Conservation (phyloP, 345 rosid genomes). For the Brassica carinata region DNA sequence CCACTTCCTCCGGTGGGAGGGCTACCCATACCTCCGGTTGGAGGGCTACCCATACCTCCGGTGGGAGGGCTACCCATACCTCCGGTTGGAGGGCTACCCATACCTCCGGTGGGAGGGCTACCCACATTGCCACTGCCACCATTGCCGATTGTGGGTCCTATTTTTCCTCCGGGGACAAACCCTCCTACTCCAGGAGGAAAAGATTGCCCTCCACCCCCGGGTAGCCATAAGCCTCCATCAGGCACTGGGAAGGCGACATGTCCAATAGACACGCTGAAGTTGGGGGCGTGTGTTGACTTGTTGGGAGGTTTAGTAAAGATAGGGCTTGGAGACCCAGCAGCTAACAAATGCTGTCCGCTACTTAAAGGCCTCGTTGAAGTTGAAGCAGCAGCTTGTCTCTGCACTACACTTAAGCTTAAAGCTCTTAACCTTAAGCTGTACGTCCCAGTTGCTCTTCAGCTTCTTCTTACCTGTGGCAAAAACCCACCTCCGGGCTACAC, state of each 20-base stretch:
- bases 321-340: conserved; percentile 74
- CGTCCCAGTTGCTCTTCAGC: conserved; percentile 94
- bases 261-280: conserved; percentile 78
- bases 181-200: conserved; percentile 31
- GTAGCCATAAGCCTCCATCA: conserved; percentile 33
- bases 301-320: conserved; percentile 87
- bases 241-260: conserved; percentile 45
- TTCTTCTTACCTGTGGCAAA: conserved; percentile 90
- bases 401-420: conserved; percentile 88
- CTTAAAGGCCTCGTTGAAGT: conserved; percentile 73
- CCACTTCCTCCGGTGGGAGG: conserved; percentile 19
- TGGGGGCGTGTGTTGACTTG: conserved; percentile 92
- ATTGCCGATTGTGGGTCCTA: conserved; percentile 33
- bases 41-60: conserved; percentile 24
- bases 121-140: conserved; percentile 37
- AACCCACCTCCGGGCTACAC: conserved; percentile 97
- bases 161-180: conserved; percentile 32
- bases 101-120: conserved; percentile 26
- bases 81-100: neutral
- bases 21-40: conserved; percentile 28
- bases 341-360: conserved; percentile 82
- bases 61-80: conserved; percentile 26
- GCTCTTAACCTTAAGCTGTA: conserved; percentile 78
- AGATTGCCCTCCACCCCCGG: conserved; percentile 48
- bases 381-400: conserved; percentile 90